These are phyloP conservation scores for Cytospora chrysosperma DNA, from an alignment of 2,329 filamentous ascomycete genomes.

Conservation along the genomic window DNA sequence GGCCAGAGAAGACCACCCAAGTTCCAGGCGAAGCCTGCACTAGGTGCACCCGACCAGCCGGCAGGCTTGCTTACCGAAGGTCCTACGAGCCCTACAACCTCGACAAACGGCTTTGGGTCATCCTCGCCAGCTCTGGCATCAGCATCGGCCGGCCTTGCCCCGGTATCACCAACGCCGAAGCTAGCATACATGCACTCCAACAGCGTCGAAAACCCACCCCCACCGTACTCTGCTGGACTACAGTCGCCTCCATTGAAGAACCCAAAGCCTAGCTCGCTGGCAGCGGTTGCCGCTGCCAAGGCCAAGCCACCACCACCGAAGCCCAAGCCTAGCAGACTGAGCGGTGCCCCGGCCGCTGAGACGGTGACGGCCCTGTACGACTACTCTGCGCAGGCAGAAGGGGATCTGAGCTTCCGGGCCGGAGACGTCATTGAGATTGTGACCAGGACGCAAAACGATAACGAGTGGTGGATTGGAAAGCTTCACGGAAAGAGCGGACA, in stretches of 20 bases:
- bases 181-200: constrained; percentile 38
- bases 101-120: constrained; percentile 5
- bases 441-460: constrained; percentile 78
- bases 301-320: constrained; percentile 71
- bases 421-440: constrained; percentile 91
- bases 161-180: constrained; percentile 24
- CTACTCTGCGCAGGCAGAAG: constrained; percentile 92
- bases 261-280: constrained; percentile 36
- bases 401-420: constrained; percentile 84
- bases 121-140: constrained; percentile 1
- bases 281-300: constrained; percentile 52
- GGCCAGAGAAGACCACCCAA: constrained; percentile 64
- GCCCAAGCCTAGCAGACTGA: constrained; percentile 77
- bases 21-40: constrained; percentile 56
- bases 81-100: constrained; percentile 29
- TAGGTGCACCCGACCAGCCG: constrained; percentile 43
- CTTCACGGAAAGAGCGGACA: constrained; percentile 80
- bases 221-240: constrained; percentile 62
- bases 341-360: constrained; percentile 64
- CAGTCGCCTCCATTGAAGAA: constrained; percentile 32
- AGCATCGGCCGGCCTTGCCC: constrained; percentile 5
- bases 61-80: constrained; percentile 54
- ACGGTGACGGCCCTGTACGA: constrained; percentile 91
- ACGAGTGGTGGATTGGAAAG: constrained; percentile 96
- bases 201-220: constrained; percentile 61